Base-by-base conservation (phyloP, 1,284 basidiomycete genomes). In the Inonotus hispidus region DNA sequence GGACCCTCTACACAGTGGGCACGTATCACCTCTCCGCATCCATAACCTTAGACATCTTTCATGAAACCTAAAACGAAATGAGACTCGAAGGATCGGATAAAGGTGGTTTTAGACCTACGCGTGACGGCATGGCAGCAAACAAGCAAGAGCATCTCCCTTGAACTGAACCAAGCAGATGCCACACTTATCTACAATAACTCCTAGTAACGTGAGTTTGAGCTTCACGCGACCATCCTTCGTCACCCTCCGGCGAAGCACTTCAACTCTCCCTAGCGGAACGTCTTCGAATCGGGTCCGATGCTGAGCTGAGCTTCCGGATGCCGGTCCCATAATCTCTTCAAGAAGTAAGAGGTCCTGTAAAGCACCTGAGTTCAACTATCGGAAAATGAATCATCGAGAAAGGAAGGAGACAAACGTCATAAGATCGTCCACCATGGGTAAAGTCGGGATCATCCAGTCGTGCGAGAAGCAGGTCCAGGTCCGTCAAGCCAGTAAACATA, bases 151-250 rank as follows among this genome's bases (percentile, higher is more conserved):
- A 5, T 75, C 80, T 13, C 80, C 79, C 68, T 79, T 84, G 75
- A 93, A 95, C 74, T 91, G 89, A 55, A 78, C 79, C 66, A 91
- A 73, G 71, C 93, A 95, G 53, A 93, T 87, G 27, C 85, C 82
- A 69, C 93, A 95, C 67, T 84, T 85, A 65, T 90, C 85, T 29
- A 95, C 90, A 1, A 81, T 71, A 10, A 83, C 78, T 25, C 88
- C 92, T n/a, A 90, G 74, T 32, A 93, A 74, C 21, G 79, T 78
- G 53, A 93, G 73, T 73, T 93, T 94, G 61, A 92, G 72, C 74
- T 92, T 93, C 60, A 87, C 79, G 57, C 87, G 85, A 10, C 92
- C 92, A 65, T 88, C 82, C 64, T 79, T 78, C 53, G 83, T 85
- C 25, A 82, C 79, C 16, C 92, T 81, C 45, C 85, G 79, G 11